Evolutionary conservation across 345 rosid genomes (phyloP), one percentile per base, ranked within the genome.

Genomic region (Noccaea bulbosa): DNA sequence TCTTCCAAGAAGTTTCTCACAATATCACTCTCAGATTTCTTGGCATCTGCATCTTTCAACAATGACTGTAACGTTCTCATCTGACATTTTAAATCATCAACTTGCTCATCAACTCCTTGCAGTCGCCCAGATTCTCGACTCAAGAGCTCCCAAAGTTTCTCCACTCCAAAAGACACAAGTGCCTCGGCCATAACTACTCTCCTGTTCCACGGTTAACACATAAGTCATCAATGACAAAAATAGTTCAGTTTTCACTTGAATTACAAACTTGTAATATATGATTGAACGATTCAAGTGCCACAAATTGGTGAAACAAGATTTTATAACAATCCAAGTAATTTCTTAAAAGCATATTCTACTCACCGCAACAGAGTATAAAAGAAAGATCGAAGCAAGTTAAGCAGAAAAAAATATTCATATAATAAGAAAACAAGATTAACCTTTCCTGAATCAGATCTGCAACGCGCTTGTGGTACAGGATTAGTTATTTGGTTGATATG

Each of bases 11-110:
- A 57, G 32, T 11, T 57, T 37, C 16, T 70, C 34, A 76, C 61
- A 2, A 75, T 58, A 9, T 67, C 51, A 22, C 62, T 72, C 11
- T 7, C 63, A 15, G 67, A 64, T 45, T 62, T 78, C 53, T 50
- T 69, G 17, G 67, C 50, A 27, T 68, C 56, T 2, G 69, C 74
- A 49, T 79, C 82, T 55, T 55, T 67, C 37, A 71, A 45, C 55
- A 79, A 67, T 24, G 77, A 71, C 1, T 45, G 40, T 76, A 79
- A 66, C 11, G 43, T 24, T 45, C 11, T 5, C 8, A 79, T 35
- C 22, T 75, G 68, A 17, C 30, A 45, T 43, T 57, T 69, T 22
- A 78, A 11, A 56, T 17, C 48, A 6, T 22, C 7, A 16, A 71
- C 11, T 51, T 71, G 38, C 6, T 65, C 47, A 35, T 49, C 7